These are phyloP conservation scores for Bryopsis sp. DNA, from an alignment of 139 green algal species.

Conservation along the genomic window DNA sequence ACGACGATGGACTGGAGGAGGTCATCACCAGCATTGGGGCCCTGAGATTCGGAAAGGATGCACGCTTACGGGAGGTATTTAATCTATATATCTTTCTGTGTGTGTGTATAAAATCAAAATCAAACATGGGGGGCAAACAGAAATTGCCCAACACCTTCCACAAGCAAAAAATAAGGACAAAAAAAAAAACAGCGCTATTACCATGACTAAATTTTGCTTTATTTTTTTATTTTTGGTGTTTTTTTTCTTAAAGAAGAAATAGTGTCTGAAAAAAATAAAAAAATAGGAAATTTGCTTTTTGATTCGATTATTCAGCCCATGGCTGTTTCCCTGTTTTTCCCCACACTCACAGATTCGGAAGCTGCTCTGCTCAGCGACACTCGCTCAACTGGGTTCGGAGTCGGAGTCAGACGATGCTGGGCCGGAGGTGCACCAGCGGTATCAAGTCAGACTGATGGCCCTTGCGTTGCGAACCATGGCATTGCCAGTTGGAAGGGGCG, in stretches of 20 bases:
- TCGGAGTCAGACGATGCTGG: constrained; percentile 12
- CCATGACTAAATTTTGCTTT: no score
- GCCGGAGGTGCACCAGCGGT: constrained; percentile 27
- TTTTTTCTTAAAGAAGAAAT: no score
- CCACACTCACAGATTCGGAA: neutral
- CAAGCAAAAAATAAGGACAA: no score
- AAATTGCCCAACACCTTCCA: no score
- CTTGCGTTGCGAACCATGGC: constrained; percentile 67
- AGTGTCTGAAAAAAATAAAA: no score
- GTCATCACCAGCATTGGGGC: neutral
- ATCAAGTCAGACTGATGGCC: constrained; percentile 48
- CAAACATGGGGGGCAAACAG: no score
- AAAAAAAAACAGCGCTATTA: no score
- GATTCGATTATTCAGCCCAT: neutral
- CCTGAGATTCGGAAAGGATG: neutral
- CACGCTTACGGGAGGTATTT: neutral
- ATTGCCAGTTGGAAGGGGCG: constrained; percentile 66
- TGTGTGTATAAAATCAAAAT: no score
- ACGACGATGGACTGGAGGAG: neutral
- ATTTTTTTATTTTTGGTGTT: no score
- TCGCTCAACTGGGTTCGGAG: constrained; percentile 4
- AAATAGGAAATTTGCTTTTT: no score
- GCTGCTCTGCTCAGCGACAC: constrained; percentile 9
- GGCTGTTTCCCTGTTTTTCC: neutral
- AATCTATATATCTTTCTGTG: no score